Conservation (phyloP, 129 eudicot species). For the Flaveria ramosissima region DNA sequence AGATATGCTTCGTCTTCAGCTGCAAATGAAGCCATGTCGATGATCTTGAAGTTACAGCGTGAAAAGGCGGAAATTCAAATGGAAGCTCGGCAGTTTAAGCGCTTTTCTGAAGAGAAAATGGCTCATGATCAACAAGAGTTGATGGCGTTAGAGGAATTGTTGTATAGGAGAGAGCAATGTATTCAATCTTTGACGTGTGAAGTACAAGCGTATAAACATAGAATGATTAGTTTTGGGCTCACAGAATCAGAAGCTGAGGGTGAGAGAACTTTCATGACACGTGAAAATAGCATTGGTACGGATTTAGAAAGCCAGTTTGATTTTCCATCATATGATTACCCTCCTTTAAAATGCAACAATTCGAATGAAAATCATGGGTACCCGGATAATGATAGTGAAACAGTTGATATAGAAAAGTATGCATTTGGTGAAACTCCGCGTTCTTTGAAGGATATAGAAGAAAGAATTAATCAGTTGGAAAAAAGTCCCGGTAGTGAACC, state of each 20-base stretch:
- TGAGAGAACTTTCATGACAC: conserved; percentile 36
- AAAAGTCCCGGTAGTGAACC: conserved; percentile 58
- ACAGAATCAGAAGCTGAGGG: conserved; percentile 86
- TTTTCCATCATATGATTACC: conserved; percentile 53
- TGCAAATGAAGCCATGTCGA: conserved; percentile 94
- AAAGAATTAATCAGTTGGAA: conserved; percentile 69
- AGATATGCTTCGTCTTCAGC: conserved; percentile 88
- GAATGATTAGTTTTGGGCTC: conserved; percentile 87
- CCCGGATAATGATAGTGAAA: conserved; percentile 44
- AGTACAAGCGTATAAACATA: conserved; percentile 73
- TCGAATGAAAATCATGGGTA: conserved; percentile 52
- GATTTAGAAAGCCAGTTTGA: conserved; percentile 49
- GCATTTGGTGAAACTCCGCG: conserved; percentile 80
- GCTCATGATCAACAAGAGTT: conserved; percentile 81
- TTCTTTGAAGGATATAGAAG: conserved; percentile 71
- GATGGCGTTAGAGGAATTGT: conserved; percentile 65
- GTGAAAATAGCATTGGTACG: conserved; percentile 45
- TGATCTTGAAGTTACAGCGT: conserved; percentile 90
- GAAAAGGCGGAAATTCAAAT: conserved; percentile 90
- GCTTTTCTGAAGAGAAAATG: conserved; percentile 86
- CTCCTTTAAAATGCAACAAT: conserved; percentile 75
- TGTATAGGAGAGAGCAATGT: conserved; percentile 77
- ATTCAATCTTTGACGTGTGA: conserved; percentile 79
- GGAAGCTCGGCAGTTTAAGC: conserved; percentile 83
- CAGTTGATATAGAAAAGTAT: conserved; percentile 73